phyloP scores from a whole-genome alignment of 345 rosid species.

The Geranium brycei region DNA sequence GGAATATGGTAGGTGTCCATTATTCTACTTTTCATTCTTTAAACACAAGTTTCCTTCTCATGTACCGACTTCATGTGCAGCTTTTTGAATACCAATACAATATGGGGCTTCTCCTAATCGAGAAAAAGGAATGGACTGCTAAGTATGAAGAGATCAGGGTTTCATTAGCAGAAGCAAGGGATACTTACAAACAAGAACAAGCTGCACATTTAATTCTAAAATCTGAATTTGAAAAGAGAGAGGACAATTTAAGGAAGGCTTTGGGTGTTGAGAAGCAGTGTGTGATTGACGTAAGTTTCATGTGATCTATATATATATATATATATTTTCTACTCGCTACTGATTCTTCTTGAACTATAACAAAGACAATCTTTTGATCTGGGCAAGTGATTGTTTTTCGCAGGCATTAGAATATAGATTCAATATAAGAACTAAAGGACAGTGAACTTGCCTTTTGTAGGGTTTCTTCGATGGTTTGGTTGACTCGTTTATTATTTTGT shows the following conservation, averaged over 20 bases:
- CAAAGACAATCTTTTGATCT: background rate
- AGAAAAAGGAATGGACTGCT: slow-evolving; percentile 75
- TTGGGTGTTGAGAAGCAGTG: slow-evolving; percentile 90
- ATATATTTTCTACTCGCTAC: background rate
- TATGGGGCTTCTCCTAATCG: slow-evolving; percentile 88
- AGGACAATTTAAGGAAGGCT: slow-evolving; percentile 75
- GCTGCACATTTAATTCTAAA: slow-evolving; percentile 57
- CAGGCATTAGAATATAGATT: background rate
- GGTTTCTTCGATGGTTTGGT: no score
- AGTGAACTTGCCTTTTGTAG: background rate
- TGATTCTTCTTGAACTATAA: background rate
- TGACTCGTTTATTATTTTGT: background rate
- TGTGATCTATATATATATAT: background rate
- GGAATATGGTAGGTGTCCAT: background rate
- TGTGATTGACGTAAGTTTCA: slow-evolving; percentile 60
- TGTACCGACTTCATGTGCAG: slow-evolving; percentile 23
- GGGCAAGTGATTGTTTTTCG: background rate
- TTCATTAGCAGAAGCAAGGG: slow-evolving; percentile 43
- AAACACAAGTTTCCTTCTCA: background rate
- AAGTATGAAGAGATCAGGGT: slow-evolving; percentile 53
- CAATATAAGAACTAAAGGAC: no score
- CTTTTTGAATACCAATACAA: slow-evolving; percentile 86
- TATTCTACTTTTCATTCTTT: background rate
- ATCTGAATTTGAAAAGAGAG: slow-evolving; percentile 67
- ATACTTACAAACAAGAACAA: slow-evolving; percentile 62